Percentiles rank a stretch among this genome's conserved stretches.
Evolutionary conservation across 768 basidiomycete species (phyloP).

Genomic region (Trametes villosa): DNA sequence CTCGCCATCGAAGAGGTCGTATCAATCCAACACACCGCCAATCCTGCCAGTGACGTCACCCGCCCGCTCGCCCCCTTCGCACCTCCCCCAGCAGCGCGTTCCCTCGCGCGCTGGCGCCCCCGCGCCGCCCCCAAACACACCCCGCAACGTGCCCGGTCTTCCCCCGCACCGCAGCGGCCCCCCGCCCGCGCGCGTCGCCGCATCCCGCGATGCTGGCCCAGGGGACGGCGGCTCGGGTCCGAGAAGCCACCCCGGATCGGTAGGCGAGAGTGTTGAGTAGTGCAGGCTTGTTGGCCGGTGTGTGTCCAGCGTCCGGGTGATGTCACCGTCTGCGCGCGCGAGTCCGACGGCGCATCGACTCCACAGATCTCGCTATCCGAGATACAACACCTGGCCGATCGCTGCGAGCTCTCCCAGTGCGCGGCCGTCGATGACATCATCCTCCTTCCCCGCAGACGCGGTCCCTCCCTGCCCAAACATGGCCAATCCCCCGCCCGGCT

Average conservation of each 20-base stretch:
- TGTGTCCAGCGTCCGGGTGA: constrained; percentile 16
- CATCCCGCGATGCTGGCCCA: background rate
- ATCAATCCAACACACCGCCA: constrained; percentile 13
- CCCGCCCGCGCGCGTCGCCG: background rate
- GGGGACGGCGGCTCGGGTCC: background rate
- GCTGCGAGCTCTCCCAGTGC: background rate
- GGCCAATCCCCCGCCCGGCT: constrained; percentile 6
- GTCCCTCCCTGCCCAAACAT: constrained; percentile 13
- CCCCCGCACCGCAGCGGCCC: constrained; percentile 1
- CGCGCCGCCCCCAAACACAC: background rate
- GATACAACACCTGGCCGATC: constrained; percentile 15
- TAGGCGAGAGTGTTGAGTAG: background rate
- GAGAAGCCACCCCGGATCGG: background rate
- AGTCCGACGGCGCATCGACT: constrained; percentile 6
- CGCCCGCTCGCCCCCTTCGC: background rate
- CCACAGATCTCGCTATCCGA: constrained; percentile 18
- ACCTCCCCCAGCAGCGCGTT: background rate
- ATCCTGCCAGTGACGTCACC: constrained; percentile 17
- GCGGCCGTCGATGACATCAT: constrained; percentile 26
- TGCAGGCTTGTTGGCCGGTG: constrained; percentile 17
- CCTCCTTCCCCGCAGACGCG: constrained; percentile 4
- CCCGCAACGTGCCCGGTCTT: constrained; percentile 17
- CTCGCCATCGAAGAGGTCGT: background rate
- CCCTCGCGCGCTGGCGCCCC: background rate
- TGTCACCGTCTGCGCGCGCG: constrained; percentile 13